These are phyloP conservation scores for Ambrosia artemisiifolia DNA, from an alignment of 129 eudicot genomes.

Conservation along the genomic window DNA sequence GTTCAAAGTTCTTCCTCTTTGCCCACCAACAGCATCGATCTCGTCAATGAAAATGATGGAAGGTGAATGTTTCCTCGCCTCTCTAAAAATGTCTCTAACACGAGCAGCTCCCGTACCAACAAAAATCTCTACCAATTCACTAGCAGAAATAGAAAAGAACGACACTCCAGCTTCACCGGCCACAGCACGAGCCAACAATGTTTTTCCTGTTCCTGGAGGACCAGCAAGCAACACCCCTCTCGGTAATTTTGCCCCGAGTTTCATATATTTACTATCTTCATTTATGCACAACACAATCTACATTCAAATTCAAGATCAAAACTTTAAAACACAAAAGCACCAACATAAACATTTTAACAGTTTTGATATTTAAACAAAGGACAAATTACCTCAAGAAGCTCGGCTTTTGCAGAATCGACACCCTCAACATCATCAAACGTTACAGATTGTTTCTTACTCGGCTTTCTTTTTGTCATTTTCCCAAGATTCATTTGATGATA, in stretches of 20 bases:
- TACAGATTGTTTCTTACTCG: slow-evolving; percentile 35
- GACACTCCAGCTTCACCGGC: slow-evolving; percentile 42
- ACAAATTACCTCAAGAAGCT: slow-evolving; percentile 35
- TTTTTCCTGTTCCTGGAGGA: slow-evolving; percentile 60
- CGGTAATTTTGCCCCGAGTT: slow-evolving; percentile 38
- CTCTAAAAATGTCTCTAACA: slow-evolving; percentile 33
- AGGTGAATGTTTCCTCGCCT: slow-evolving; percentile 51
- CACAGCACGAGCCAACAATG: slow-evolving; percentile 50
- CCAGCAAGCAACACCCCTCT: slow-evolving; percentile 51
- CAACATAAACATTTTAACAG: neutral
- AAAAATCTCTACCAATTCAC: slow-evolving; percentile 40
- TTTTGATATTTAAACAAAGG: neutral
- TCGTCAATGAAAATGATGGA: slow-evolving; percentile 55
- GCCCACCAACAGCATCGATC: slow-evolving; percentile 57
- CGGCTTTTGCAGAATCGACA: slow-evolving; percentile 37
- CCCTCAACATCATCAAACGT: slow-evolving; percentile 44
- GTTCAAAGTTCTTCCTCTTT: slow-evolving; percentile 61
- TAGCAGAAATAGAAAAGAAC: slow-evolving; percentile 34
- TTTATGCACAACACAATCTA: slow-evolving; percentile 50
- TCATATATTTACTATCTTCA: slow-evolving; percentile 45
- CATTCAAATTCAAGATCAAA: slow-evolving; percentile 1
- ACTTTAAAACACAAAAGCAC: neutral
- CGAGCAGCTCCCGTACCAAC: slow-evolving; percentile 42
- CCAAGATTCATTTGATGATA: slow-evolving; percentile 24
- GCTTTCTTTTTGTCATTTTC: slow-evolving; percentile 33